Evolutionary conservation across 1,284 basidiomycete species (phyloP).

Genomic region (Sporisorium sorghi): DNA sequence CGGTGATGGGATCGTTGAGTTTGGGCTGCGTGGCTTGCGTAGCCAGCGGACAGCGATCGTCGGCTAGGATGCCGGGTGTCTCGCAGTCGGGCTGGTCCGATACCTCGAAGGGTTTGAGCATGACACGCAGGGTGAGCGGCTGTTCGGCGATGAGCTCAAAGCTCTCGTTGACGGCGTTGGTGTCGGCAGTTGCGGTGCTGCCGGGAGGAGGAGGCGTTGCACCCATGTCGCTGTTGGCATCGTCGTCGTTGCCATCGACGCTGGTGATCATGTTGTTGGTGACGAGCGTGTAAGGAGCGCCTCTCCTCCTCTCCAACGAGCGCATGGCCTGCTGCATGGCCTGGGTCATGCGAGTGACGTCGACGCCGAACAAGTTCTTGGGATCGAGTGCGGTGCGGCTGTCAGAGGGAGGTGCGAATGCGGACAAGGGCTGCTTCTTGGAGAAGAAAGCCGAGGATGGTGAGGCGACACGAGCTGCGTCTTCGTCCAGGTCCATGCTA

Average conservation of each 20-base stretch:
- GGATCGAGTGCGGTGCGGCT: conserved; percentile 33
- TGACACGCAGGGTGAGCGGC: conserved; percentile 44
- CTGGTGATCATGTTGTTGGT: conserved; percentile 43
- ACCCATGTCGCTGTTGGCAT: conserved; percentile 28
- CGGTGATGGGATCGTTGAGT: conserved; percentile 45
- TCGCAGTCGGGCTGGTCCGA: conserved; percentile 42
- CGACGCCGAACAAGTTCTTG: conserved; percentile 46
- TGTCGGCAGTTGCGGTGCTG: conserved; percentile 23
- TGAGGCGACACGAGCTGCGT: conserved; percentile 7
- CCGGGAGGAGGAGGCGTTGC: conserved; percentile 36
- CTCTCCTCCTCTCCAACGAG: conserved; percentile 37
- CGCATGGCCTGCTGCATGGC: conserved; percentile 53
- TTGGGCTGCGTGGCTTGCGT: conserved; percentile 27
- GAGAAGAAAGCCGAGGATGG: conserved; percentile 25
- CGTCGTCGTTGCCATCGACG: conserved; percentile 35
- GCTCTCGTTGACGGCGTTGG: conserved; percentile 47
- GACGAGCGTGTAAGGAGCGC: conserved; percentile 50
- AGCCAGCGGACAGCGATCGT: conserved; percentile 36
- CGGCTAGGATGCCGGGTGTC: conserved; percentile 29
- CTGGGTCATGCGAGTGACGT: conserved; percentile 41
- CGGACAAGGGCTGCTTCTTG: conserved; percentile 20
- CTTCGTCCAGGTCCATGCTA: conserved; percentile 19
- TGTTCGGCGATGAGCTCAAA: conserved; percentile 55
- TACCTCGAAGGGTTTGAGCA: conserved; percentile 55
- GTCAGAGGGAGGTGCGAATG: conserved; percentile 13